Evolutionary conservation across 225 moss, liverwort and hornwort species (phyloP), one percentile per base, ranked within the genome.

Genomic region (Marchantia paleacea): DNA sequence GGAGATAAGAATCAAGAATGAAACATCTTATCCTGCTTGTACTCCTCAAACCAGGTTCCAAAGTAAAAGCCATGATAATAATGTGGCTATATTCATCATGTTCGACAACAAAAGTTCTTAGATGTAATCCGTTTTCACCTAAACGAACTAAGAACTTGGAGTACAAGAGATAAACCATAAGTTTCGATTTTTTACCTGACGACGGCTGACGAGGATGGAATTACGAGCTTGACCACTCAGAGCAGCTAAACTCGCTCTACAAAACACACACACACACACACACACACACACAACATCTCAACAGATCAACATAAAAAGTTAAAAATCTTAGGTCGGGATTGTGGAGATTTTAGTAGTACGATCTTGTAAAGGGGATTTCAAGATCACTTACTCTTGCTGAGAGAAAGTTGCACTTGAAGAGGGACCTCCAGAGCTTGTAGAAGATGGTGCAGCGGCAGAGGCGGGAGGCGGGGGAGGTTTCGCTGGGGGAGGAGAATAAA

Each of bases 171-270:
- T 5, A 39, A 9, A 15, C 54, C 10, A 22, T 7, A 61, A 71
- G 47, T 39, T 22, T n/a, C n/a, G n/a, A n/a, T n/a, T n/a, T n/a
- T n/a, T n/a, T 81, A 95, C 95, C 95, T 99, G 97, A 77, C 97
- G 90, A 79, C 89, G 92, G 72, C 89, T 99, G 75, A 99, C 97
- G 67, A 99, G 80, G 77, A 99, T 95, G 60, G 91, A 84, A 79
- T 99, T 99, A 25, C 93, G 93, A 28, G 89, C 85, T 71, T 89
- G 95, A 60, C 85, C 88, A 79, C 80, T 85, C 52, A 81, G 77
- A 83, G 91, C 66, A 83, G 72, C 81, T 79, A 82, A 80, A 71
- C 81, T 75, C 81, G 71, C 79, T 71, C 85, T 87, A 52, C 65
- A 78, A 11, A 25, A 39, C 20, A 60, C 25, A 7, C 19, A 58